phyloP scores from a whole-genome alignment of 345 rosid genomes.

The Euphorbia lathyris region DNA sequence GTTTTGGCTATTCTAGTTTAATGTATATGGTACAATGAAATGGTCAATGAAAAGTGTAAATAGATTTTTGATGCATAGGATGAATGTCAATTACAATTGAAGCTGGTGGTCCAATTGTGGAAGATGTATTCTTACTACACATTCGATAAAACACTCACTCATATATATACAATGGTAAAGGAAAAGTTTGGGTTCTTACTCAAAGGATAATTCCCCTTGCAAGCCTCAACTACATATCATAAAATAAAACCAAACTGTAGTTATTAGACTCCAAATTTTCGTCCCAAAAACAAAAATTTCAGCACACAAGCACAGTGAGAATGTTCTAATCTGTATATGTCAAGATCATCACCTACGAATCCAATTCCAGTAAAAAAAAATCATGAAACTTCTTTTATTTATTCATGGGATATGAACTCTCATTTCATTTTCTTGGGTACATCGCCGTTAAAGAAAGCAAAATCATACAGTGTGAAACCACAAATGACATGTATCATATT shows the following conservation, averaged over 20 bases:
- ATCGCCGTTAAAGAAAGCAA: background rate
- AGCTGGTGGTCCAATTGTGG: too few species aligned
- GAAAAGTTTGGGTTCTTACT: background rate
- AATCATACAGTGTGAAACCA: background rate
- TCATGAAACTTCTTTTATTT: background rate
- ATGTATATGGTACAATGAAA: background rate
- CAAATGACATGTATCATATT: too few species aligned
- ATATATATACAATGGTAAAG: background rate
- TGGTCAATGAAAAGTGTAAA: too few species aligned
- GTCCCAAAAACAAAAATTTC: too few species aligned
- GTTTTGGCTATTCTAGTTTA: too few species aligned
- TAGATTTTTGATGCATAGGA: too few species aligned
- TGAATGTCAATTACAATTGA: too few species aligned
- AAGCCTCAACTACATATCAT: background rate
- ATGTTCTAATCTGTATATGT: background rate
- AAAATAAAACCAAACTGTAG: background rate
- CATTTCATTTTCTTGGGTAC: background rate
- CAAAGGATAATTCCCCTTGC: background rate
- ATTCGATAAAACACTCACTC: too few species aligned
- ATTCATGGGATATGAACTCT: background rate
- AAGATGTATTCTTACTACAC: too few species aligned
- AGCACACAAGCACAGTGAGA: too few species aligned
- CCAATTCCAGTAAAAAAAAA: background rate
- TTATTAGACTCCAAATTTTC: background rate
- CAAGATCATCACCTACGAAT: background rate